Evolutionary conservation across 306 rosid genomes (phyloP).

Genomic region (Calophaca sinica): DNA sequence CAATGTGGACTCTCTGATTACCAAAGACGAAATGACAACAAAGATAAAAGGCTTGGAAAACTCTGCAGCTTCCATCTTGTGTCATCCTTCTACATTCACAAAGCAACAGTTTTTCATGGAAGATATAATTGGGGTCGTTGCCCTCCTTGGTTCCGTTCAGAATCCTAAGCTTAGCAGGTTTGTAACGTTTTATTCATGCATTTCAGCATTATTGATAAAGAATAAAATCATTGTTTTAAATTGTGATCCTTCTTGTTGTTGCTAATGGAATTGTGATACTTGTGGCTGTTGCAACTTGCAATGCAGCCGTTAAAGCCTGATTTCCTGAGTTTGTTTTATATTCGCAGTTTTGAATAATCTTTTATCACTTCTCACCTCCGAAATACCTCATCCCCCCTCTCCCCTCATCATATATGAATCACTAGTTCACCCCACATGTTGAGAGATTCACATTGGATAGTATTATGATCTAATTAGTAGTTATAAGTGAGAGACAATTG

Average conservation of each 20-base stretch:
- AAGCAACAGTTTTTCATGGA: conserved; percentile 43
- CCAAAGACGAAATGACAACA: conserved; percentile 51
- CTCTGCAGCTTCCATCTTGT: conserved; percentile 55
- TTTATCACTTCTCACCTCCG: not conserved
- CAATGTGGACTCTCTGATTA: conserved; percentile 5
- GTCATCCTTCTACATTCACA: conserved; percentile 32
- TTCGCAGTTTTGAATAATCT: not conserved
- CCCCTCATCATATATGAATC: not conserved
- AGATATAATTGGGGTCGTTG: conserved; percentile 64
- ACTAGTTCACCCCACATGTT: not conserved
- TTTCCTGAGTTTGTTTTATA: no score
- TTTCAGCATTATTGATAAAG: not conserved
- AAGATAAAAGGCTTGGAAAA: conserved; percentile 48
- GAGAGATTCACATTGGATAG: no score
- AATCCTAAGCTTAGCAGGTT: conserved; percentile 67
- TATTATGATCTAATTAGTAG: no score
- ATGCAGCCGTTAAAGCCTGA: not conserved
- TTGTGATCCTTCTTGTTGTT: not conserved
- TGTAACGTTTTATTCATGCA: not conserved
- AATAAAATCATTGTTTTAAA: not conserved
- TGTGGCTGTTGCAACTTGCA: not conserved
- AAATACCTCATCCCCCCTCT: not conserved
- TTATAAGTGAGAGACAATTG: no score
- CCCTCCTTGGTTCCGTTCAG: conserved; percentile 64
- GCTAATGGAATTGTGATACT: not conserved